Evolutionary conservation across 192 early-diverging fungal species (phyloP).

Genomic region (Coemansia sp.): DNA sequence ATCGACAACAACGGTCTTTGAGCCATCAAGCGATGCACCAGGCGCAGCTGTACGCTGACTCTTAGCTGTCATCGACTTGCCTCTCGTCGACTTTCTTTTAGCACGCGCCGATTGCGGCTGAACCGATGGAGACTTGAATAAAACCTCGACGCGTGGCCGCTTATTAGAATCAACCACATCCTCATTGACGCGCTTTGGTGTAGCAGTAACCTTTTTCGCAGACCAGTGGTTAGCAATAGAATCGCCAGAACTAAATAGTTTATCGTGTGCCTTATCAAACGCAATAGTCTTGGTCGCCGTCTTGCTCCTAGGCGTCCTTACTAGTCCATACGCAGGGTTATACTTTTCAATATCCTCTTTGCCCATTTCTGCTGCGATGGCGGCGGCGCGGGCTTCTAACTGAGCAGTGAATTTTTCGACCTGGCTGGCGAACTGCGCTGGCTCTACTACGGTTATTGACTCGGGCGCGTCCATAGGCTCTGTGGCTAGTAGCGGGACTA

Average conservation of each 20-base stretch:
- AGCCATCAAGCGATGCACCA: conserved; percentile 11
- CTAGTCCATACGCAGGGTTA: conserved; percentile 1
- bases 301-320: conserved; percentile 18
- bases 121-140: conserved; percentile 31
- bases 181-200: conserved; percentile 40
- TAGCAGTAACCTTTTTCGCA: conserved; percentile 23
- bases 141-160: conserved; percentile 35
- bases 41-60: conserved; percentile 15
- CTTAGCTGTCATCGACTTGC: conserved; percentile 23
- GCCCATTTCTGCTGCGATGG: conserved; percentile 27
- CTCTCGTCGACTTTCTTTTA: conserved; percentile 17
- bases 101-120: conserved; percentile 12
- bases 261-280: conserved; percentile 43
- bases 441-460: conserved; percentile 1
- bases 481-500: conserved; percentile 1
- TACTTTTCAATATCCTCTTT: conserved; percentile 21
- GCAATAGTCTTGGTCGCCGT: conserved; percentile 13
- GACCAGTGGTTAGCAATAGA: conserved; percentile 52
- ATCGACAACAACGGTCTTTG: conserved; percentile 16
- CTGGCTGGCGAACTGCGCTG: conserved; percentile 16
- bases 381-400: conserved; percentile 31
- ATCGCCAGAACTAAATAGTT: conserved; percentile 35
- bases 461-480: conserved; percentile 23
- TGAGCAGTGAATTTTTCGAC: conserved; percentile 31
- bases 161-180: conserved; percentile 22